A percentile compares a stretch with the other conserved stretches of the same genome.
These are phyloP conservation scores for Pyrus bretschneideri DNA, from an alignment of 306 rosid genomes.

Conservation along the genomic window DNA sequence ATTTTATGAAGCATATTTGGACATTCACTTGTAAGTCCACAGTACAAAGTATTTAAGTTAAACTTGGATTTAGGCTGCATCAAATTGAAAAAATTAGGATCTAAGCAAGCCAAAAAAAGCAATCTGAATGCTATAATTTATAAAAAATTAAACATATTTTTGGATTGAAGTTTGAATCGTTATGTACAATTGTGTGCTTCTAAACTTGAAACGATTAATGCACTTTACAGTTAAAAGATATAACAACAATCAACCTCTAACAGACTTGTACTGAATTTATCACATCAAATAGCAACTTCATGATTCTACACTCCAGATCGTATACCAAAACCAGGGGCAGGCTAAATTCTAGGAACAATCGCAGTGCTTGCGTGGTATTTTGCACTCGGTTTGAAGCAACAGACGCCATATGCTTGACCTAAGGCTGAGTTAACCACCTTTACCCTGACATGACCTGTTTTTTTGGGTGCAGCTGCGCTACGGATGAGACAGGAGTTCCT, in stretches of 20 bases:
- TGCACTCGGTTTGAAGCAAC: not conserved
- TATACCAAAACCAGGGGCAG: not conserved
- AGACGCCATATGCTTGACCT: not conserved
- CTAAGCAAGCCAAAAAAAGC: no score
- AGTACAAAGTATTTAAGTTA: no score
- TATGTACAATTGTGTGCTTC: not conserved
- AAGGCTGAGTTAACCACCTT: not conserved
- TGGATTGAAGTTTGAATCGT: no score
- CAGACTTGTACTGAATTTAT: no score
- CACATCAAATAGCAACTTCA: not conserved
- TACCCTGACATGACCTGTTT: not conserved
- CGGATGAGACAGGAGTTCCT: slow-evolving; percentile 16
- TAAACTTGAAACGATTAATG: not conserved
- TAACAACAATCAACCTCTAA: not conserved
- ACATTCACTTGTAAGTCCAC: no score
- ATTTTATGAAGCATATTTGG: no score
- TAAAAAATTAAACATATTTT: no score
- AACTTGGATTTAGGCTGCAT: no score
- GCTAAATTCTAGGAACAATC: not conserved
- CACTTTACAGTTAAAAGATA: not conserved
- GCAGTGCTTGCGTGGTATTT: not conserved
- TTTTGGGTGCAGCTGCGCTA: not conserved
- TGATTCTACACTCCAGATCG: not conserved
- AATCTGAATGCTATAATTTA: no score
- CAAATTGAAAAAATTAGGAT: no score